Base-by-base conservation (phyloP, 129 eudicot species). In the Centaurea solstitialis region DNA sequence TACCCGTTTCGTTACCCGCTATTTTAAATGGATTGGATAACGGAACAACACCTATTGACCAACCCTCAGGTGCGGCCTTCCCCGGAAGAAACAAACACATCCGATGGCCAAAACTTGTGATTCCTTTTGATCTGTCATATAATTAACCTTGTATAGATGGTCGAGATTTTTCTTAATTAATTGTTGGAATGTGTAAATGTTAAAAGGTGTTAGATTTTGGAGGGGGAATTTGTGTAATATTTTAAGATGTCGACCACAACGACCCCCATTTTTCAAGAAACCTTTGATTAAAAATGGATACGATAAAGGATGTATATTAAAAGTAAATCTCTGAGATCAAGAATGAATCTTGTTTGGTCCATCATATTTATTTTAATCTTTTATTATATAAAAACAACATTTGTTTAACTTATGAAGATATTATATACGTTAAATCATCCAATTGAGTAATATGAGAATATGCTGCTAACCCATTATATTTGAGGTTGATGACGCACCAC, bases 401-500 rank as follows among this genome's bases (percentile, higher is more conserved):
- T 81, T 68, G 76, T 65, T 65, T 81, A 50, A 47, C 17, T 75
- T 40, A 39, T 38, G 5, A 24, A 9, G 20, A 50, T 20, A 20
- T 7, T 24, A 53, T 57, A 70, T 40, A 7, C 9, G 9, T 28
- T 28, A 65, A 57, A 35, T 28, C 18, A 23, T 13, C 43, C 12
- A 28, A 43, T 30, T 41, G 22, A 67, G 24, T 33, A 28, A 18
- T 18, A 17, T 43, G 9, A 23, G 39, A 76, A 76, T 82, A 26
- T 76, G 57, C 39, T 76, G 57, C 39, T 11, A 59, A 66, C 71
- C 73, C 81, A 23, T 82, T 76, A 76, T 82, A 53, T 39, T 70
- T 70, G 86, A 82, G 86, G 81, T 82, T 38, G 77, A 70, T 82
- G 86, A 82, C 81, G 86, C 86, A 82, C 86, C 72, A 30, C 40